These are phyloP conservation scores for Eurotiales sp. DNA, from an alignment of 2,329 filamentous ascomycete species.

Conservation along the genomic window DNA sequence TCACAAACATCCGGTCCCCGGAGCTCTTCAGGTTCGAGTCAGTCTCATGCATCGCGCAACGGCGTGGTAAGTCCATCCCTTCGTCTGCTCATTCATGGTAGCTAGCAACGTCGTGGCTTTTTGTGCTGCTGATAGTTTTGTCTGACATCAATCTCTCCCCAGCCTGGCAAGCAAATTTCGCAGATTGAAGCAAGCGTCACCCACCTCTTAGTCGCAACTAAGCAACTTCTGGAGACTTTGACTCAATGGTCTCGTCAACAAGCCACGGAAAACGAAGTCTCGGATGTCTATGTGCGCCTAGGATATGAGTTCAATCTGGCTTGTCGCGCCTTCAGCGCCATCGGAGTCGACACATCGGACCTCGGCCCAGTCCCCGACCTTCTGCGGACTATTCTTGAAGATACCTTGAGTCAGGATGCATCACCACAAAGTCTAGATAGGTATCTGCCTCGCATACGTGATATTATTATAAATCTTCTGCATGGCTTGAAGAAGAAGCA, in stretches of 20 bases:
- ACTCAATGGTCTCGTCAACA: constrained; percentile 95
- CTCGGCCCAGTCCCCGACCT: constrained; percentile 93
- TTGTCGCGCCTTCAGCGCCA: constrained; percentile 91
- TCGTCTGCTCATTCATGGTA: neutral
- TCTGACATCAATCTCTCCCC: constrained; percentile 9
- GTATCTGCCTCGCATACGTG: constrained; percentile 88
- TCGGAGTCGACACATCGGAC: constrained; percentile 92
- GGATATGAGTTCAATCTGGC: constrained; percentile 99
- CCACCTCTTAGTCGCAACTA: constrained; percentile 93
- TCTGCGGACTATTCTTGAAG: constrained; percentile 84
- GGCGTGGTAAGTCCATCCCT: constrained; percentile 54
- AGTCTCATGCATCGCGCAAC: constrained; percentile 55
- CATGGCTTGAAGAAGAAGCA: constrained; percentile 97
- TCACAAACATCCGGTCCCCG: constrained; percentile 59
- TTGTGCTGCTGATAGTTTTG: constrained; percentile 2
- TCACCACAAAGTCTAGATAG: constrained; percentile 89
- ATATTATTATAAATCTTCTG: constrained; percentile 96
- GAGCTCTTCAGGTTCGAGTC: constrained; percentile 62
- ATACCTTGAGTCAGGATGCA: constrained; percentile 93
- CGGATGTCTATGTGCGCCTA: constrained; percentile 93
- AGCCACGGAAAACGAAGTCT: constrained; percentile 91
- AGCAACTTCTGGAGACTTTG: constrained; percentile 93
- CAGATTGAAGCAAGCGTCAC: constrained; percentile 99
- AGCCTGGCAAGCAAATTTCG: constrained; percentile 74
- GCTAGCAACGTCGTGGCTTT: neutral